A percentile compares a stretch with the other conserved stretches of the same genome.
Conservation (phyloP, 768 basidiomycete species). For the Tylopilus sp. region DNA sequence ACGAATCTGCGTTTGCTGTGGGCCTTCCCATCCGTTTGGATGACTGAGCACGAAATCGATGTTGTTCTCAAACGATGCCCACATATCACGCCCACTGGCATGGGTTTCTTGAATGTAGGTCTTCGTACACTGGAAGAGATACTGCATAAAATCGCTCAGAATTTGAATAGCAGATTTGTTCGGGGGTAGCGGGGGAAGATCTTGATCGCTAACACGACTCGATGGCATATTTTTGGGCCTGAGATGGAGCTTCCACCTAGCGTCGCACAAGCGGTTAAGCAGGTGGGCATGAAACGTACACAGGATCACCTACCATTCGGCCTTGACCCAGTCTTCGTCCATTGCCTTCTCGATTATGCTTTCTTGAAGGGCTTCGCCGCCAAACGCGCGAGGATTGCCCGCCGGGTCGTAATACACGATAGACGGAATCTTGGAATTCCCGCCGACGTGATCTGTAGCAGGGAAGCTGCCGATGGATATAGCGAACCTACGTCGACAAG, state of each 20-base stretch:
- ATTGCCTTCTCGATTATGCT: conserved; percentile 37
- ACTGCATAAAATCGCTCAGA: conserved; percentile 47
- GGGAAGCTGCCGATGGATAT: conserved; percentile 38
- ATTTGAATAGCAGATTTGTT: conserved; percentile 41
- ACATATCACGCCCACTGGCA: conserved; percentile 38
- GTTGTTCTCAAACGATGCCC: conserved; percentile 37
- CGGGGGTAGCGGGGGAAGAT: conserved; percentile 42
- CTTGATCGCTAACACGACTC: conserved; percentile 26
- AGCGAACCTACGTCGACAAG: not conserved
- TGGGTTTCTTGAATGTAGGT: conserved; percentile 46
- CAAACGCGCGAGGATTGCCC: conserved; percentile 40
- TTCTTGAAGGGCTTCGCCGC: conserved; percentile 43
- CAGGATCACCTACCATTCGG: conserved; percentile 28
- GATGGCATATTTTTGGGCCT: conserved; percentile 24
- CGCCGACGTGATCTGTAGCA: conserved; percentile 43
- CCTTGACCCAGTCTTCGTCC: conserved; percentile 31
- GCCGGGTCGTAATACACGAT: conserved; percentile 44
- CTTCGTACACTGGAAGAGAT: conserved; percentile 41
- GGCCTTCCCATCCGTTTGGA: conserved; percentile 47
- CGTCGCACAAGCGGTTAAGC: conserved; percentile 2
- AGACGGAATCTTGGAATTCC: conserved; percentile 49
- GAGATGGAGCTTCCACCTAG: conserved; percentile 37
- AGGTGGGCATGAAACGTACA: not conserved
- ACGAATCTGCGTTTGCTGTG: conserved; percentile 42
- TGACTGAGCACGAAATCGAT: conserved; percentile 48